A percentile compares a stretch with the other conserved stretches of the same genome.
These are phyloP conservation scores for Hypoxylon sp. DNA, from an alignment of 2,329 filamentous ascomycete species.

Conservation along the genomic window DNA sequence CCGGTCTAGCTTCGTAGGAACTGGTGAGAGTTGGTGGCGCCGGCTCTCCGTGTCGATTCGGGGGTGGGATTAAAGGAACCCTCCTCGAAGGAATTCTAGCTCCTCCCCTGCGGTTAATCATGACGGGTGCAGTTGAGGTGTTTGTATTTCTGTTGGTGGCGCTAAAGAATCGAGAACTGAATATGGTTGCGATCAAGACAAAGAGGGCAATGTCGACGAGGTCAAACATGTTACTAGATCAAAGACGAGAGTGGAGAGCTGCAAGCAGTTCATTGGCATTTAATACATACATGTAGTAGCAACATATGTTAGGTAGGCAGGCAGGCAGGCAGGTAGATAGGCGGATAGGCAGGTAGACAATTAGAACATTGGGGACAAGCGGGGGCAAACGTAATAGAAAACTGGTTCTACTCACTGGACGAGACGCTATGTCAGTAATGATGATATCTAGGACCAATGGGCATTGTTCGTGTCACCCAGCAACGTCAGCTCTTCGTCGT, in stretches of 20 bases:
- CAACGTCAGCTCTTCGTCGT: slow-evolving; percentile 18
- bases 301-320: background rate
- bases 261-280: background rate
- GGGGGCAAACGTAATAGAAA: slow-evolving; percentile 2
- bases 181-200: slow-evolving; percentile 21
- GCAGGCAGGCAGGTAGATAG: background rate
- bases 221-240: slow-evolving; percentile 21
- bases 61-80: slow-evolving; percentile 24
- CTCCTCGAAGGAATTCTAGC: slow-evolving; percentile 35
- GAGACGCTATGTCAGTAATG: slow-evolving; percentile 13
- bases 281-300: background rate
- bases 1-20: slow-evolving; percentile 43
- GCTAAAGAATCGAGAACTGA: slow-evolving; percentile 16
- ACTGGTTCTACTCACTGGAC: background rate
- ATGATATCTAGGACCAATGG: slow-evolving; percentile 2
- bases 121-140: slow-evolving; percentile 32
- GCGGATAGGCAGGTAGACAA: background rate
- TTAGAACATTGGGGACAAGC: background rate
- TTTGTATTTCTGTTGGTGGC: slow-evolving; percentile 13
- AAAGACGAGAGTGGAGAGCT: slow-evolving; percentile 4
- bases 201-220: slow-evolving; percentile 20
- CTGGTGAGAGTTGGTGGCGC: slow-evolving; percentile 27
- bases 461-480: slow-evolving; percentile 5
- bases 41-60: slow-evolving; percentile 7
- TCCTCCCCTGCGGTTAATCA: slow-evolving; percentile 47